Evolutionary conservation across 495 filamentous ascomycete species (phyloP).

Genomic region (Endocarpon pusillum): DNA sequence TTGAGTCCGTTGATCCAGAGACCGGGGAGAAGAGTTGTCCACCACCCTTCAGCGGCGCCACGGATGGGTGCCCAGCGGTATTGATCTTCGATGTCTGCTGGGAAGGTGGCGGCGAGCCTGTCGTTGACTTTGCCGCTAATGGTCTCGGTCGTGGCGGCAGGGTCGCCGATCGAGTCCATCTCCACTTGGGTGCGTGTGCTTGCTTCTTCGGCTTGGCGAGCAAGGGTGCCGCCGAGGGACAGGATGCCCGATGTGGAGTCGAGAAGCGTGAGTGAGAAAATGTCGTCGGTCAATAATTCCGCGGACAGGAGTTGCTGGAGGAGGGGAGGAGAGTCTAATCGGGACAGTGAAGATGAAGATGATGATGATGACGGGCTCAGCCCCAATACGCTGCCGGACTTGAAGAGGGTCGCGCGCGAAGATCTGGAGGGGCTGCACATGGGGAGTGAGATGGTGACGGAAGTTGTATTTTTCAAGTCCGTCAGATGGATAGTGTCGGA

Average conservation of each 20-base stretch:
- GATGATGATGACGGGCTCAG: conserved; percentile 15
- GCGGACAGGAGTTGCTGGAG: conserved; percentile 12
- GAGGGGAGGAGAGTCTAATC: conserved; percentile 10
- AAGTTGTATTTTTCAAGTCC: conserved; percentile 11
- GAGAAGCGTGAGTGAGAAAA: conserved; percentile 18
- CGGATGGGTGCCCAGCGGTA: conserved; percentile 16
- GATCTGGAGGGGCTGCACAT: conserved; percentile 16
- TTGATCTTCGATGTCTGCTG: conserved; percentile 9
- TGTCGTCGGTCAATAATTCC: conserved; percentile 9
- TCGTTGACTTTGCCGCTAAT: conserved; percentile 1
- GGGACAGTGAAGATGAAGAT: conserved; percentile 14
- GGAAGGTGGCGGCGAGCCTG: conserved; percentile 1
- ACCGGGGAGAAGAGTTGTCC: conserved; percentile 19
- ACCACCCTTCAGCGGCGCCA: conserved; percentile 21
- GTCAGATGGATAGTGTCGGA: conserved; percentile 13
- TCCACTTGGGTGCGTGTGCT: conserved; percentile 10
- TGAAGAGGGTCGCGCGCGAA: conserved; percentile 11
- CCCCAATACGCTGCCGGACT: conserved; percentile 15
- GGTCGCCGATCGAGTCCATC: conserved; percentile 10
- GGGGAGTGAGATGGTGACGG: conserved; percentile 13
- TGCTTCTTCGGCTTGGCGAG: conserved; percentile 9
- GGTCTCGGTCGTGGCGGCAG: conserved; percentile 3
- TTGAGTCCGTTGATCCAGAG: conserved; percentile 15
- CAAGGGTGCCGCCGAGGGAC: conserved; percentile 18
- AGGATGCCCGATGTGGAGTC: conserved; percentile 17